Conservation (phyloP, 176 grass and related monocot species). For the Tillandsia fasciculata region DNA sequence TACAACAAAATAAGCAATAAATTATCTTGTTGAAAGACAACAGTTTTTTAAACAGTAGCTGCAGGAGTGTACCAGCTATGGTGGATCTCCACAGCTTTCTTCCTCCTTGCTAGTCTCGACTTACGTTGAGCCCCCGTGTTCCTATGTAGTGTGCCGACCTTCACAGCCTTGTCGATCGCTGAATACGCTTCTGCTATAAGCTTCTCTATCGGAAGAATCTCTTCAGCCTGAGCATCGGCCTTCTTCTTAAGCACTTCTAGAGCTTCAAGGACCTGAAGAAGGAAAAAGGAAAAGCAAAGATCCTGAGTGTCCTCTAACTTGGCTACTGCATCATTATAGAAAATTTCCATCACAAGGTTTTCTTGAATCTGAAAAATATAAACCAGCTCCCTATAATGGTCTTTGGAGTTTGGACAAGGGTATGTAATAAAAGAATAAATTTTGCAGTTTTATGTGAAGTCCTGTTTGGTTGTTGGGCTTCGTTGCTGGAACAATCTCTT, state of each 20-base stretch:
- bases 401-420: no score
- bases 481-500: no score
- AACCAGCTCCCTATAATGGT: no score
- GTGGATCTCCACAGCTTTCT: constrained; percentile 67
- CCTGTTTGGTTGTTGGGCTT: no score
- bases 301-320: background rate
- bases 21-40: background rate
- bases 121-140: constrained; percentile 78
- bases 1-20: no score
- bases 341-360: background rate
- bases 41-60: background rate
- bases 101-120: constrained; percentile 69
- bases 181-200: constrained; percentile 68
- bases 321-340: background rate
- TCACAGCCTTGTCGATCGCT: constrained; percentile 77
- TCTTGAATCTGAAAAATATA: background rate
- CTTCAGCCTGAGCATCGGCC: constrained; percentile 59
- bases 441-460: no score
- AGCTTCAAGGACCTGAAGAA: constrained; percentile 52
- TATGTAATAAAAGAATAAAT: no score
- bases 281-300: constrained; percentile 2
- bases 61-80: constrained; percentile 82
- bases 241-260: constrained; percentile 79
- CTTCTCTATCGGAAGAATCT: constrained; percentile 74
- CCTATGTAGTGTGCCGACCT: constrained; percentile 73